Base-by-base conservation (phyloP, 768 basidiomycete species). In the Boletus insuetus region DNA sequence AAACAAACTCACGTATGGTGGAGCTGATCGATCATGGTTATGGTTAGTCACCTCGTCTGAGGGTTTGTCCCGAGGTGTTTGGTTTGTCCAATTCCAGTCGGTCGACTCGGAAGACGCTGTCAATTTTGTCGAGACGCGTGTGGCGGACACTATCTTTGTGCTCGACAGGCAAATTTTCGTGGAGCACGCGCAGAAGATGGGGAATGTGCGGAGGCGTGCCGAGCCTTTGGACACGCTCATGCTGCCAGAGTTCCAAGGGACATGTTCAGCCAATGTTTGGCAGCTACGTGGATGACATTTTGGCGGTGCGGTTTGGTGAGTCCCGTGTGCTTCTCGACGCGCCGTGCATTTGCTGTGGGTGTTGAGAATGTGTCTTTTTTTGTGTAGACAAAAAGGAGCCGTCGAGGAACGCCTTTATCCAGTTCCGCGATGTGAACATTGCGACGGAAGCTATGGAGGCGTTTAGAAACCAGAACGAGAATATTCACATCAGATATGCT, bases 401-500 rank as follows among this genome's bases (percentile, higher is more conserved):
- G 11, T 64, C 53, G n/a, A 67, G 69, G 7, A 69, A 59, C 4
- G 82, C 79, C 24, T 87, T 84, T 69, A 64, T 87, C 52, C 76
- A 83, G 56, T 86, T 87, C 65, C 69, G 58, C 45, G 61, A 66
- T 52, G 67, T 75, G 46, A 71, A 79, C n/a, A 54, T 66, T 5
- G 82, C 86, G 9, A 75, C 75, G 35, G 70, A 77, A 55, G 86
- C 79, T 2, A 67, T 84, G 58, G 60, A 75, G 10, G 64, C 67
- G 34, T 62, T 82, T 24, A 72, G 77, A 54, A 22, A 51, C 46
- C 58, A 54, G 20, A 59, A 58, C 10, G 49, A 39, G 35, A 20
- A 39, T 22, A 14, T 35, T 26, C 19, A 14, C 4, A 44, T 70
- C 19, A 24, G 12, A 7, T 72, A 56, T 46, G 70, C 65, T 37